Evolutionary conservation across 169 alveolate species (phyloP).

Genomic region (Cryptosporidium ryanae): DNA sequence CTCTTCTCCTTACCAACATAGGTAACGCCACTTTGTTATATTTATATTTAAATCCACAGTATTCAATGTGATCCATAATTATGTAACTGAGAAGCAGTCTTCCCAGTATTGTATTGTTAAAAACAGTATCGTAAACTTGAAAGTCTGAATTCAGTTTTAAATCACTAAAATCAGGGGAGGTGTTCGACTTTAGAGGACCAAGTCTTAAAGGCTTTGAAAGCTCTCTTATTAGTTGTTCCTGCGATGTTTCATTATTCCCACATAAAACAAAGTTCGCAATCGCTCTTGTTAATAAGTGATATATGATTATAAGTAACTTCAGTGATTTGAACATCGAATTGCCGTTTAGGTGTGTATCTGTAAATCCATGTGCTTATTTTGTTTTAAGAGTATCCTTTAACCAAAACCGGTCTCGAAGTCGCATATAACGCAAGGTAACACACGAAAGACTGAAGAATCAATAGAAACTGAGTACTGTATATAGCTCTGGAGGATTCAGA

Average conservation of each 20-base stretch:
- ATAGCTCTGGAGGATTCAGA: too few species aligned
- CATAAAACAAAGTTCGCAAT: neutral
- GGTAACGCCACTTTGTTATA: conserved; percentile 20
- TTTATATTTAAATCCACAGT: conserved; percentile 39
- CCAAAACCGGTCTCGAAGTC: too few species aligned
- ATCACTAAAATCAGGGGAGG: conserved; percentile 2
- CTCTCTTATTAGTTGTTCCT: conserved; percentile 2
- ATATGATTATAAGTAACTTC: too few species aligned
- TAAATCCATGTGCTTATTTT: too few species aligned
- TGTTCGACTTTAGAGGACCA: neutral
- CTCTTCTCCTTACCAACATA: conserved; percentile 51
- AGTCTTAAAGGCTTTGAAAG: conserved; percentile 16
- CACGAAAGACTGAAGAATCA: too few species aligned
- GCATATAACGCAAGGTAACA: too few species aligned
- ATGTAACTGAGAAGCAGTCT: neutral
- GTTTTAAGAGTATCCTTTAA: too few species aligned
- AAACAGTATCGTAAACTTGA: neutral
- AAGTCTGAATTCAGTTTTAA: neutral
- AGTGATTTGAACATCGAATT: too few species aligned
- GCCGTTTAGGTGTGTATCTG: too few species aligned
- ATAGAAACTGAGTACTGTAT: too few species aligned
- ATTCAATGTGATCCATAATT: neutral
- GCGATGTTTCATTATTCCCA: neutral
- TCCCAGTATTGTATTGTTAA: neutral
- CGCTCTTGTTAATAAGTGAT: too few species aligned